Conservation (phyloP, 805 yeast species). For the Grigorovia jiainica region DNA sequence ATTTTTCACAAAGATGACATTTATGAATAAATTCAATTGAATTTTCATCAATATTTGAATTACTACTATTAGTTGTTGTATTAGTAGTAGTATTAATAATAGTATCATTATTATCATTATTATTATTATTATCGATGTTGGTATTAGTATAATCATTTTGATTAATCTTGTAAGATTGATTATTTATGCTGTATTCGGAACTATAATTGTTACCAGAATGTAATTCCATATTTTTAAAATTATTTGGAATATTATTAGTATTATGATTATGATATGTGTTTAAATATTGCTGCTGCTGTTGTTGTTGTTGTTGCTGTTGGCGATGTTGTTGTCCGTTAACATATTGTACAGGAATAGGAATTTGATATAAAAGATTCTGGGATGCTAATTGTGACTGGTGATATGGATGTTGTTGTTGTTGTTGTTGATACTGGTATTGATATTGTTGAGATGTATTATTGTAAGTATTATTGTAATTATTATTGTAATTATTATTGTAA, state of each 20-base stretch:
- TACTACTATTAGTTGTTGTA: background rate
- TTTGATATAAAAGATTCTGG: background rate
- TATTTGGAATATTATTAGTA: background rate
- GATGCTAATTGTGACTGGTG: background rate
- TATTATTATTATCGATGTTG: background rate
- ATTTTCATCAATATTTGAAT: background rate
- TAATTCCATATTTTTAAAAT: background rate
- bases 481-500: too few species aligned
- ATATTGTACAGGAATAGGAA: background rate
- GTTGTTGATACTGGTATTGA: background rate
- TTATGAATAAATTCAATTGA: slow-evolving; percentile 11
- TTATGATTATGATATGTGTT: background rate
- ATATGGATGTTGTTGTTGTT: background rate
- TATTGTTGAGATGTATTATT: background rate
- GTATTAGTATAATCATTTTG: background rate
- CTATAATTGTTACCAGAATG: background rate
- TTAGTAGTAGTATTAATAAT: too few species aligned
- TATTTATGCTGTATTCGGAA: background rate
- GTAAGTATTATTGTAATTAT: too few species aligned
- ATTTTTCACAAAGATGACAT: slow-evolving; percentile 25
- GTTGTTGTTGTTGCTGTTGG: slow-evolving; percentile 2
- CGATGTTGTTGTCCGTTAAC: background rate
- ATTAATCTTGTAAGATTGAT: too few species aligned
- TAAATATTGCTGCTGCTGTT: background rate
- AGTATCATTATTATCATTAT: background rate